Evolutionary conservation across 2,329 filamentous ascomycete genomes (phyloP).

Genomic region (Dryadomyces sulphureus): DNA sequence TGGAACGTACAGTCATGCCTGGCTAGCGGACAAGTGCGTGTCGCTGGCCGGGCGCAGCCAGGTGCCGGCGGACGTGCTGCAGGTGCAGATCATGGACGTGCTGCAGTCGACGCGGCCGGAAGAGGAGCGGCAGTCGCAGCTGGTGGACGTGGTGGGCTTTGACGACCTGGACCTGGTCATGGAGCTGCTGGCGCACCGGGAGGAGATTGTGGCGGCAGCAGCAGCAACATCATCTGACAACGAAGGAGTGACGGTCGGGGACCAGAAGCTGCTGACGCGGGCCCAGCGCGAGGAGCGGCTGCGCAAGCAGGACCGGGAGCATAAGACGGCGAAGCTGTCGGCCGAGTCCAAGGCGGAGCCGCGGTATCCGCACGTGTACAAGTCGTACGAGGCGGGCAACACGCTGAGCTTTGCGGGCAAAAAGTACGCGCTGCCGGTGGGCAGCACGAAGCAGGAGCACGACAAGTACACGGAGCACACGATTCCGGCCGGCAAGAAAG

Average conservation of each 20-base stretch:
- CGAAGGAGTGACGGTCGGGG: conserved; percentile 11
- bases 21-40: conserved; percentile 58
- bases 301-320: conserved; percentile 59
- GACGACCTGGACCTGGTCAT: conserved; percentile 89
- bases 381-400: conserved; percentile 69
- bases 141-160: conserved; percentile 84
- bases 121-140: conserved; percentile 77
- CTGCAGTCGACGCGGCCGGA: conserved; percentile 54
- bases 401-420: conserved; percentile 64
- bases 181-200: conserved; percentile 67
- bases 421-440: conserved; percentile 68
- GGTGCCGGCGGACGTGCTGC: conserved; percentile 51
- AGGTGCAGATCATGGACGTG: conserved; percentile 62
- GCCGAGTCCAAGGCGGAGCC: conserved; percentile 57
- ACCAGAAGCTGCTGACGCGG: conserved; percentile 49
- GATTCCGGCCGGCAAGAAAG: conserved; percentile 71
- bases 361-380: conserved; percentile 90
- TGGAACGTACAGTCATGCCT: conserved; percentile 41
- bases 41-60: conserved; percentile 46
- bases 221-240: conserved; percentile 1
- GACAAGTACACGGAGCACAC: conserved; percentile 80
- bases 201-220: conserved; percentile 42
- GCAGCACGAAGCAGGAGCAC: conserved; percentile 54
- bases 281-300: conserved; percentile 68
- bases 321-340: conserved; percentile 63